phyloP scores from a whole-genome alignment of 2,329 filamentous ascomycete species.

The Colletotrichum melonis region DNA sequence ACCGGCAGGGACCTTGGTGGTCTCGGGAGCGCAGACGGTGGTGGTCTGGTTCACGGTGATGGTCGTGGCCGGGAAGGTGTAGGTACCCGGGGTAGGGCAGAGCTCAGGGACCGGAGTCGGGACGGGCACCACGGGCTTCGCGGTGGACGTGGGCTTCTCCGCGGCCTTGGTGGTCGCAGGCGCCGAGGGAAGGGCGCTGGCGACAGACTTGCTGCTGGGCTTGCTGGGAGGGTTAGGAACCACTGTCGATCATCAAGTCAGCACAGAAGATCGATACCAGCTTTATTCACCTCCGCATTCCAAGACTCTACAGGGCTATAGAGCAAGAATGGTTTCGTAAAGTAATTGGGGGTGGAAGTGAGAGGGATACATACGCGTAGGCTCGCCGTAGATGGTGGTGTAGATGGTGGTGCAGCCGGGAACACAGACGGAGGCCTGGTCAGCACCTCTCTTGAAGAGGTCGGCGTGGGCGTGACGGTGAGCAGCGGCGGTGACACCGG shows the following conservation, averaged over 20 bases:
- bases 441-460: conserved; percentile 64
- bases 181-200: conserved; percentile 41
- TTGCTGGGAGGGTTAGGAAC: conserved; percentile 50
- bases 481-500: conserved; percentile 64
- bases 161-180: conserved; percentile 40
- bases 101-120: conserved; percentile 64
- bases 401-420: conserved; percentile 79
- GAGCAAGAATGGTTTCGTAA: not conserved
- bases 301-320: not conserved
- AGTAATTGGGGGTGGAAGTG: too few species aligned
- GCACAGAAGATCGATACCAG: not conserved
- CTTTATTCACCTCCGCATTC: not conserved
- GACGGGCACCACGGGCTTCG: conserved; percentile 57
- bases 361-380: conserved; percentile 65
- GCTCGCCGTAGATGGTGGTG: conserved; percentile 75
- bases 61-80: conserved; percentile 81
- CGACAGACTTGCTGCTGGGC: conserved; percentile 40
- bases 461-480: conserved; percentile 73
- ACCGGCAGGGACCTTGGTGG: conserved; percentile 71
- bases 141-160: conserved; percentile 48
- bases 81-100: conserved; percentile 75
- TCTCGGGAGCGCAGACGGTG: conserved; percentile 73
- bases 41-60: conserved; percentile 74
- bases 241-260: conserved; percentile 42
- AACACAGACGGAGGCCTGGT: conserved; percentile 62